Percentiles rank a stretch among this genome's conserved stretches.
phyloP scores from a whole-genome alignment of 306 rosid genomes.

The Astragalus membranaceus region DNA sequence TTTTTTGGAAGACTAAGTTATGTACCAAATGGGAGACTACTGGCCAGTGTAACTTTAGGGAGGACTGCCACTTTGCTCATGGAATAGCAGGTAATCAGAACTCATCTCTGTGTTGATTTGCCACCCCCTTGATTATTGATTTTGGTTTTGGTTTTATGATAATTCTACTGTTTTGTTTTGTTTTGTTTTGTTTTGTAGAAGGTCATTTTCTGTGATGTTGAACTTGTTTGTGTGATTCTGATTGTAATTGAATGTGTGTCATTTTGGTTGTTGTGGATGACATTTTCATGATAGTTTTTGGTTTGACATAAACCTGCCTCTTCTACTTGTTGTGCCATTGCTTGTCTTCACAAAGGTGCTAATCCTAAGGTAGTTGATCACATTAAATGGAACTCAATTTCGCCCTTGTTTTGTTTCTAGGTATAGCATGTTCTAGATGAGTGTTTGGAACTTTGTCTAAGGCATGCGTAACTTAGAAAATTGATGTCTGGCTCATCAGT shows the following conservation, averaged over 20 bases:
- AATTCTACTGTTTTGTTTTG: neutral
- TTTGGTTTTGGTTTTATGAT: neutral
- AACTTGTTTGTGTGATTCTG: neutral
- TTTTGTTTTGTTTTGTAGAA: neutral
- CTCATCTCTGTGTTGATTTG: neutral
- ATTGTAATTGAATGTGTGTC: neutral
- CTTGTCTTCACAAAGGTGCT: no score
- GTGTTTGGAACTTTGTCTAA: no score
- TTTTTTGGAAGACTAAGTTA: slow-evolving; percentile 74
- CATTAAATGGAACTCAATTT: neutral
- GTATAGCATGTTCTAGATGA: neutral
- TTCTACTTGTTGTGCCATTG: neutral
- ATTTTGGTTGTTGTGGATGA: neutral
- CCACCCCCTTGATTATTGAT: neutral
- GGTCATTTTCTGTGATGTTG: neutral
- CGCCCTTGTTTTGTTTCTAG: neutral
- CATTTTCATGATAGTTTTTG: neutral
- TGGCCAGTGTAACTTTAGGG: slow-evolving; percentile 70
- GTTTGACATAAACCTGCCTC: neutral
- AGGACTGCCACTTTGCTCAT: slow-evolving; percentile 88
- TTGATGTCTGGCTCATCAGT: neutral
- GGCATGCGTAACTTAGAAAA: no score
- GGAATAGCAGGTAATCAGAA: slow-evolving; percentile 67
- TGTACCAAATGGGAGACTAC: slow-evolving; percentile 73
- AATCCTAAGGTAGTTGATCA: neutral